Base-by-base conservation (phyloP, 768 basidiomycete species). In the Termitomyces sp. region DNA sequence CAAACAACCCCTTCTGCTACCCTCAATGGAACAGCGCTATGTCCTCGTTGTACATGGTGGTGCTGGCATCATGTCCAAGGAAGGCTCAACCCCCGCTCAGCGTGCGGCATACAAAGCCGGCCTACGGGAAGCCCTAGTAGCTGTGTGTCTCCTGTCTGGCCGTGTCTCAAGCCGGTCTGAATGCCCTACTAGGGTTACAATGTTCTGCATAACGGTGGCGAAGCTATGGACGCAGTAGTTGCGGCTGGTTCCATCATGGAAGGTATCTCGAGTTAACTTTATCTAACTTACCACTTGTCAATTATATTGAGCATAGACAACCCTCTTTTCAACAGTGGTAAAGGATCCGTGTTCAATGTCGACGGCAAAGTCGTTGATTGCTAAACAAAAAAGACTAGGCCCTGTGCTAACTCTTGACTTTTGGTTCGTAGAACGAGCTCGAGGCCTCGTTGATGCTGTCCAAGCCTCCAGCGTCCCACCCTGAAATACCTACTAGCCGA, bases 401-500 rank as follows among this genome's bases (percentile, higher is more conserved):
- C 12, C 8, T 31, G 5, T 22, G 29, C 18, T 29, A 34, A 52
- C 41, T 10, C 37, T 12, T 12, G 20, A n/a, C 41, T 27, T 29
- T 52, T n/a, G 32, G 13, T 20, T 36, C 46, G 1, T 63, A 92
- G 90, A 90, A 86, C 62, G 92, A 94, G 71, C 78, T 94, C 3
- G 92, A 93, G 69, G 76, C 86, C 1, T 92, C 90, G 5, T 61
- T 94, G 58, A 90, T 91, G 86, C 76, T 92, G 16, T 91, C 90
- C 46, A 84, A 82, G 57, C 89, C 92, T 0, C 92, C 92, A 1
- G 70, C 76, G 1, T 79, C 85, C 12, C 81, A 86, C 61, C 82
- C 86, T 0, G 65, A 78, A 31, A 81, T 91, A 48, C 81, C 84
- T 0, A 14, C 75, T 1, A 75, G 78, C 5, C 78, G 90, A 22